These are phyloP conservation scores for Cladosporium cucumerinum DNA, from an alignment of 2,329 filamentous ascomycete species.

Conservation along the genomic window DNA sequence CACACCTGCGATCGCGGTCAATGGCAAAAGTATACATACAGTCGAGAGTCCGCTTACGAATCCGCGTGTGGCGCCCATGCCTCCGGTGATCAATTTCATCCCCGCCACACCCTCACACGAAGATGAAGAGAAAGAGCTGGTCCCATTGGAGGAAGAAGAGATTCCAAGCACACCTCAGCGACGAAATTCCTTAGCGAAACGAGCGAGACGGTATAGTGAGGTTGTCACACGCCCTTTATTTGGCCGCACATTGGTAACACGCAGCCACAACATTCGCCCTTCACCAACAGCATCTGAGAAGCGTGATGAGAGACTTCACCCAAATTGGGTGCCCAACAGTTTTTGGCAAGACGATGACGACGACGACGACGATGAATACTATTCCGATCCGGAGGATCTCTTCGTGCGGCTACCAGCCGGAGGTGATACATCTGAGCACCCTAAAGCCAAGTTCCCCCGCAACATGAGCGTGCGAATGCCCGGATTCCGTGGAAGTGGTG, in stretches of 20 bases:
- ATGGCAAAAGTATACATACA: constrained; percentile 16
- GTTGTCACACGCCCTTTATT: constrained; percentile 43
- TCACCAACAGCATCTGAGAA: constrained; percentile 21
- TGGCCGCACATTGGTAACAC: constrained; percentile 21
- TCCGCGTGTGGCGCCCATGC: constrained; percentile 55
- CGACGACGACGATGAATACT: constrained; percentile 38
- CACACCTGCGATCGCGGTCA: constrained; percentile 11
- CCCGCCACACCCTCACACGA: constrained; percentile 50
- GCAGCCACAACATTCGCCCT: constrained; percentile 19
- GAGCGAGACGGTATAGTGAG: constrained; percentile 46
- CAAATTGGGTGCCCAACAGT: constrained; percentile 61
- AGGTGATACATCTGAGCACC: constrained; percentile 44
- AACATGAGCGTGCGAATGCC: constrained; percentile 35
- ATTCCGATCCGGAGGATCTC: constrained; percentile 24
- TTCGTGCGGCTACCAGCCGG: constrained; percentile 38
- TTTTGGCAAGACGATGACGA: constrained; percentile 60
- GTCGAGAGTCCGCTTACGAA: constrained; percentile 59
- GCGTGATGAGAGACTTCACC: constrained; percentile 49
- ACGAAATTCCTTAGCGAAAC: constrained; percentile 41
- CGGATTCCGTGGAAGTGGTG: constrained; percentile 41
- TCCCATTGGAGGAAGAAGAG: constrained; percentile 15
- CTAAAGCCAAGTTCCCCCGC: constrained; percentile 23
- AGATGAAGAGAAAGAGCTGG: constrained; percentile 29
- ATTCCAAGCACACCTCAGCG: constrained; percentile 28
- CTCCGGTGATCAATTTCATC: constrained; percentile 55